phyloP scores from a whole-genome alignment of 2,329 filamentous ascomycete species.

The Huntiella abstrusa region DNA sequence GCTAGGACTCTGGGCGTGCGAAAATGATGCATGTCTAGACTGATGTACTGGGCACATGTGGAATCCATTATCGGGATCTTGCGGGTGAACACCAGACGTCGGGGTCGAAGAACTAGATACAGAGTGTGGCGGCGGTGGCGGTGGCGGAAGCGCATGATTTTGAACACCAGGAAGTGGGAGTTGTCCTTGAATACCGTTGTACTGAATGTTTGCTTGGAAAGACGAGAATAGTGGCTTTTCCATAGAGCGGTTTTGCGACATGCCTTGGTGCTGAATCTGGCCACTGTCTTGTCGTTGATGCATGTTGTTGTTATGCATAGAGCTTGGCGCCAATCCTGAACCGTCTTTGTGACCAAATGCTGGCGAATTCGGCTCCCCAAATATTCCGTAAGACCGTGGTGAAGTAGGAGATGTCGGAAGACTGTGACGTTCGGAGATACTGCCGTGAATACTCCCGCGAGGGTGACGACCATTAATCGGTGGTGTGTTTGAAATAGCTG shows the following conservation, averaged over 20 bases:
- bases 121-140: no score
- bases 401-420: slow-evolving; percentile 4
- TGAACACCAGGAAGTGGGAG: not conserved
- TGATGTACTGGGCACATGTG: not conserved
- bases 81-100: no score
- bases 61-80: no score
- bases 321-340: no score
- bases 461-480: no score
- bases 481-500: not conserved
- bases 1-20: slow-evolving; percentile 2
- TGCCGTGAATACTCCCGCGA: no score
- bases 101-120: no score
- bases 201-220: slow-evolving; percentile 6
- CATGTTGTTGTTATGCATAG: no score
- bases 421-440: not conserved
- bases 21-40: slow-evolving; percentile 6
- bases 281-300: no score
- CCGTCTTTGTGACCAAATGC: not conserved
- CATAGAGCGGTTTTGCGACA: no score
- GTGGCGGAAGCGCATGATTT: not conserved
- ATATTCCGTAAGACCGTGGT: not conserved
- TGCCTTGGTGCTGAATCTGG: no score
- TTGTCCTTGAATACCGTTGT: not conserved
- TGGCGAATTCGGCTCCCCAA: slow-evolving; percentile 4
- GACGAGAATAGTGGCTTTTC: slow-evolving; percentile 5